Base-by-base conservation (phyloP, 2,329 filamentous ascomycete species). In the Pyricularia grisea region DNA sequence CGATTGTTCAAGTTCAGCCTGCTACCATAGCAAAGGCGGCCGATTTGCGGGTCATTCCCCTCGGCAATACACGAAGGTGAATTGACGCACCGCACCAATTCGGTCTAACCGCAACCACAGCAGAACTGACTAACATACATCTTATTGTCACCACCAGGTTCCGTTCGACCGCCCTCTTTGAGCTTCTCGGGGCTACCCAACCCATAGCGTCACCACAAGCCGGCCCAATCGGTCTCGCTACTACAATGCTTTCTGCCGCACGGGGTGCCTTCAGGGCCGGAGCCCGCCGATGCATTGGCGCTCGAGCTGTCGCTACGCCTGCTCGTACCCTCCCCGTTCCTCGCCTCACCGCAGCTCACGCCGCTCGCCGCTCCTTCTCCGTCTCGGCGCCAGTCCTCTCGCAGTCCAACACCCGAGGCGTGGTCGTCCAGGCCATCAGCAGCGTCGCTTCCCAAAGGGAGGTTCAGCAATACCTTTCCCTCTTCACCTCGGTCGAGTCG, bases 371-470 rank as follows among this genome's bases (percentile, higher is more conserved):
- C 69, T 72, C 74, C 71, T 76, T 68, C 69, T 76, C 77, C 28
- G 74, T 65, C 55, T 63, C 70, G 67, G 70, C 71, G 30, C 68
- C 69, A 14, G 28, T 68, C 68, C 68, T 50, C 20, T 50, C 67
- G 10, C 25, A 76, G 72, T 81, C 90, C 74, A 88, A 86, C 69
- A 93, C 91, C 64, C 87, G 92, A 70, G 90, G 90, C 65, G 94
- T 93, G 69, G 93, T 97, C 72, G 90, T 96, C 76, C 92, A 94
- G 82, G 87, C 97, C 70, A 86, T 98, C 74, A 97, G 93, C 83
- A 97, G 94, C 81, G 96, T 98, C 78, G 94, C 93, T 71, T 97
- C 93, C 72, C 97, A 96, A 86, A 87, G 94, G 71, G 94, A 99
- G 83, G 93, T 96, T 72, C 92, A 97, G 83, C 94, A 98, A 81